Evolutionary conservation across 2,329 filamentous ascomycete genomes (phyloP).

Genomic region (Alternaria sp.): DNA sequence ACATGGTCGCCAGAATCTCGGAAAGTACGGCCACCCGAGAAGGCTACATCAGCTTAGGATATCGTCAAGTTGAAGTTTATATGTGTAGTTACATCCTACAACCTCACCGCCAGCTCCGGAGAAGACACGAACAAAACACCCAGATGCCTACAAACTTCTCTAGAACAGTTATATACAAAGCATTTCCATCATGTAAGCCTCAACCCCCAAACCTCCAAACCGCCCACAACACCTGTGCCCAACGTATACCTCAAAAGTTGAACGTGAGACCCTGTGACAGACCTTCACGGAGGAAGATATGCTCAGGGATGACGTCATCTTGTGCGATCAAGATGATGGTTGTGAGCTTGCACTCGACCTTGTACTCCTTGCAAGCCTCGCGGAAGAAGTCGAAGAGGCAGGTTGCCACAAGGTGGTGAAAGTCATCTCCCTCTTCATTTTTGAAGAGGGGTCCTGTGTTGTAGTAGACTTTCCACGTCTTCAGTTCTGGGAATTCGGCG

Average conservation of each 20-base stretch:
- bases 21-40: neutral
- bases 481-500: neutral
- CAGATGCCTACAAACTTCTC: neutral
- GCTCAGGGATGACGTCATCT: neutral
- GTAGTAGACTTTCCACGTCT: neutral
- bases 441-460: neutral
- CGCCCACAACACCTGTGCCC: neutral
- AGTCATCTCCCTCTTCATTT: neutral
- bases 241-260: neutral
- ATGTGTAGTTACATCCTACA: neutral
- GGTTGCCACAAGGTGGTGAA: neutral
- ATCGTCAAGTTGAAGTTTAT: neutral
- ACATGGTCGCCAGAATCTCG: neutral
- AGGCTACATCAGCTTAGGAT: neutral
- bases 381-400: neutral
- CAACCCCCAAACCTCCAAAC: neutral
- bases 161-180: neutral
- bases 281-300: neutral
- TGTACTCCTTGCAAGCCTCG: neutral
- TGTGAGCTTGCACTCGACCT: neutral
- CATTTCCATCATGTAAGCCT: neutral
- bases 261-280: neutral
- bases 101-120: neutral
- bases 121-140: neutral
- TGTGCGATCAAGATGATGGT: neutral